Evolutionary conservation across 108 stramenopile genomes (phyloP), one percentile per base, ranked within the genome.

Genomic region (Hondaea fermentalgiana): DNA sequence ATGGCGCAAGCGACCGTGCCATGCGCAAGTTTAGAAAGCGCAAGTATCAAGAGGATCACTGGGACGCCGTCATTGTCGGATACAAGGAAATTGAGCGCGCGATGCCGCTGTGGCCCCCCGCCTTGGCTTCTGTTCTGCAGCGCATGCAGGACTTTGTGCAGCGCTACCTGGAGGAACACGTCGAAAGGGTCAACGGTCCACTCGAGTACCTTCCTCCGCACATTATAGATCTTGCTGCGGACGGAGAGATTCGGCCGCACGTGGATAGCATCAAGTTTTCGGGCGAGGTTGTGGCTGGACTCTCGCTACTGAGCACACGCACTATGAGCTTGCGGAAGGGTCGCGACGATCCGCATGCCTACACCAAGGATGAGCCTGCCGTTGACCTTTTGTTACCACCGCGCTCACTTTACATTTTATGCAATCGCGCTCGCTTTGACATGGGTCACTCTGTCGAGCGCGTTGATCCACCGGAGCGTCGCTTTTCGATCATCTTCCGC

Each of bases 231-330:
- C 91, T 96, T 57, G 90, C 91, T 3, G 90, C 87, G 8, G 93
- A 96, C 60, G 97, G 97, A 44, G 90, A 94, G 71, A 90, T 97
- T 23, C 93, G 92, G 42, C 92, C 96, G 51, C 97, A 97, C 90
- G 96, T 97, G 4, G 97, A 97, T 88, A 96, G 95, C 43, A 92
- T 97, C 51, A 95, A 95, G 87, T 97, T 97, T 76, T 96, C 96
- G 49, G 97, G 97, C 45, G 91, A 93, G 51, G 60, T 96, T 17
- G 96, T 97, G 8, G 96, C 97, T 5, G 97, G 97, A n/a, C 45
- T 97, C 21, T 95, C 95, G 3, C 90, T 97, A 21, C 87, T 95
- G 6, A 53, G 49, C n/a, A 16, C 19, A 6, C 76, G 76, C 76
- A 47, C 51, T 0, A 83, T 83, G 76, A 47, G 49, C 14, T 23